These are phyloP conservation scores for Gastrolobium bilobum DNA, from an alignment of 306 rosid genomes.

Conservation along the genomic window DNA sequence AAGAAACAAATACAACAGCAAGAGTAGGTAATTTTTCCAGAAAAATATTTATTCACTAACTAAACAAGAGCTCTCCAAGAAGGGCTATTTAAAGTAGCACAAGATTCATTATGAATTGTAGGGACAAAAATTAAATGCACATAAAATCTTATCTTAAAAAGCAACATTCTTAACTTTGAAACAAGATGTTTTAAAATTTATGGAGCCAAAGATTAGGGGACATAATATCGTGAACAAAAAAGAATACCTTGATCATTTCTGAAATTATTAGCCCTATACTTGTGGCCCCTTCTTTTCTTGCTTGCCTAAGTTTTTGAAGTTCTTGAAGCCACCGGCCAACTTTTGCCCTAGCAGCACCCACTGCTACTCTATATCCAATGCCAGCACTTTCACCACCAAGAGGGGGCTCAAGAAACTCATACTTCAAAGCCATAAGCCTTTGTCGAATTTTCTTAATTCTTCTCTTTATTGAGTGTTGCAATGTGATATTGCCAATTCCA, in stretches of 20 bases:
- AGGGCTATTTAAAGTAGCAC: conserved; percentile 29
- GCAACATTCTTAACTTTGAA: conserved; percentile 24
- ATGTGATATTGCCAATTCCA: conserved; percentile 65
- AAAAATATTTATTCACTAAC: conserved; percentile 35
- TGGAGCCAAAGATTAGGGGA: conserved; percentile 25
- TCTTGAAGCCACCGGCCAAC: conserved; percentile 99
- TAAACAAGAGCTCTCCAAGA: conserved; percentile 34
- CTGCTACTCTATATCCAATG: conserved; percentile 89
- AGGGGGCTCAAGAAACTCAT: conserved; percentile 81
- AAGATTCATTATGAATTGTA: conserved; percentile 26
- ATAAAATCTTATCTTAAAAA: conserved; percentile 21
- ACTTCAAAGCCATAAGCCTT: conserved; percentile 96
- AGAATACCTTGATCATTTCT: conserved; percentile 92
- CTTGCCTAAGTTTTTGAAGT: conserved; percentile 96
- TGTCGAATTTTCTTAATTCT: conserved; percentile 95
- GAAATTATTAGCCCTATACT: conserved; percentile 89
- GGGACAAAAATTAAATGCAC: conserved; percentile 25
- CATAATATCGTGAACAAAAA: conserved; percentile 3
- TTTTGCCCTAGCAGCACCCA: conserved; percentile 93
- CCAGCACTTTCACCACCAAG: conserved; percentile 86
- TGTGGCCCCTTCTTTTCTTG: conserved; percentile 98
- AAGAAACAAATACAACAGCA: conserved; percentile 35
- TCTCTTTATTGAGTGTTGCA: conserved; percentile 85
- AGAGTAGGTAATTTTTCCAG: conserved; percentile 38
- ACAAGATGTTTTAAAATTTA: not conserved